Conservation (phyloP, 2,329 filamentous ascomycete genomes). For the Colletotrichum tropicicola region DNA sequence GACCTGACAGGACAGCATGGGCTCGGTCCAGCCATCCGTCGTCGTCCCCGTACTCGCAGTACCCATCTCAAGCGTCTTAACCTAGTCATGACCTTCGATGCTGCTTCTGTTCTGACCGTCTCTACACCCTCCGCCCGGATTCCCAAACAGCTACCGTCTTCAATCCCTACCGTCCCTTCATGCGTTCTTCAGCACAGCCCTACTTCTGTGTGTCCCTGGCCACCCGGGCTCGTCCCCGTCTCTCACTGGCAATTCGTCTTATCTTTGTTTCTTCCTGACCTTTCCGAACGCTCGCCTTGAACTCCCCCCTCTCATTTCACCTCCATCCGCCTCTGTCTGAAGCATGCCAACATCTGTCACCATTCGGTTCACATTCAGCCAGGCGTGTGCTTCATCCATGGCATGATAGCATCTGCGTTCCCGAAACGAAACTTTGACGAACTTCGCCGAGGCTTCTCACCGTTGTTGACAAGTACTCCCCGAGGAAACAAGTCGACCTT, state of each 20-base stretch:
- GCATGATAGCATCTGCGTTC: conserved; percentile 28
- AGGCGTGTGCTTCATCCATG: conserved; percentile 23
- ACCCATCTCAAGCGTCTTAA: conserved; percentile 21
- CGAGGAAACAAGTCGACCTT: conserved; percentile 34
- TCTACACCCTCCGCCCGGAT: conserved; percentile 35
- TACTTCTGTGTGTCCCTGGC: conserved; percentile 32
- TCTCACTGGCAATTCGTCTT: conserved; percentile 35
- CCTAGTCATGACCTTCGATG: conserved; percentile 25
- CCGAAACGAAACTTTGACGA: conserved; percentile 34
- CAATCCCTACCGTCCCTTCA: conserved; percentile 40
- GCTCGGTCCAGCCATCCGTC: conserved; percentile 25
- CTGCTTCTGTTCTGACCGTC: conserved; percentile 24
- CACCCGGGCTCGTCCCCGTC: conserved; percentile 28
- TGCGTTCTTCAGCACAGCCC: conserved; percentile 42
- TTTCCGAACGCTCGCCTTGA: conserved; percentile 25
- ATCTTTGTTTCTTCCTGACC: conserved; percentile 37
- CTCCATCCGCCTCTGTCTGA: conserved; percentile 2
- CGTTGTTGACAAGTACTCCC: conserved; percentile 6
- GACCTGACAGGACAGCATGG: conserved; percentile 19
- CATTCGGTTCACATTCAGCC: conserved; percentile 18
- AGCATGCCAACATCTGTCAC: conserved; percentile 13
- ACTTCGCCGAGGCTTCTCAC: conserved; percentile 1
- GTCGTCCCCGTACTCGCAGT: conserved; percentile 10
- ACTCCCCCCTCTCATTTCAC: conserved; percentile 14
- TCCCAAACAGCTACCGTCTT: conserved; percentile 40